Evolutionary conservation across 345 rosid genomes (phyloP).

Genomic region (Psidium friedrichsthalianum): DNA sequence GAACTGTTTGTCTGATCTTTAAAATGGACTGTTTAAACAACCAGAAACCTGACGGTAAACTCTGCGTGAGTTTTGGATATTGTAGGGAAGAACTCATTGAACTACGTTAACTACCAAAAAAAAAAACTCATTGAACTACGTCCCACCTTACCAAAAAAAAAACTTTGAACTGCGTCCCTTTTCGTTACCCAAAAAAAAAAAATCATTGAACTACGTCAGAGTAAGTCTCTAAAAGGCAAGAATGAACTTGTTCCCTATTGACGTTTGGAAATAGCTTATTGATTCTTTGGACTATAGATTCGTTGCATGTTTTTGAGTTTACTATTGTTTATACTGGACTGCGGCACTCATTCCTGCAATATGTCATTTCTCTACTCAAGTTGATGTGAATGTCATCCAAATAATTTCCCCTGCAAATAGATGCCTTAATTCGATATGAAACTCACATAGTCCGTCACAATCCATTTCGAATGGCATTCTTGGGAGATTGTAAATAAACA

Average conservation of each 20-base stretch:
- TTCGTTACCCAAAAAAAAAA: too few relatives aligned
- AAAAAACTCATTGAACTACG: too few relatives aligned
- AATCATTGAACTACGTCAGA: background rate
- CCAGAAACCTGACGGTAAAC: background rate
- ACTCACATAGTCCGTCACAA: background rate
- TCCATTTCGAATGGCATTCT: background rate
- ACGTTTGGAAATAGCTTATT: background rate
- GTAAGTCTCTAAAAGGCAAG: too few relatives aligned
- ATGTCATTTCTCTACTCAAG: background rate
- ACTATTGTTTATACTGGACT: background rate
- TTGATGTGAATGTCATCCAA: background rate
- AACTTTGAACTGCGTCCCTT: too few relatives aligned
- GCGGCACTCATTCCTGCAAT: background rate
- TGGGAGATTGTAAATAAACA: background rate
- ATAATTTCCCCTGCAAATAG: background rate
- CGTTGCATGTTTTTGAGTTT: background rate
- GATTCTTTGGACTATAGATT: background rate
- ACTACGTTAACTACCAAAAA: too few relatives aligned
- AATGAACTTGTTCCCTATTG: too few relatives aligned
- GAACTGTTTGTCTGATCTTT: background rate
- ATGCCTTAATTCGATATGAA: background rate
- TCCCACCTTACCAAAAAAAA: too few relatives aligned
- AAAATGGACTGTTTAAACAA: background rate
- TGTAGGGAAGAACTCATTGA: background rate
- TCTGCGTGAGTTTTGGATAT: background rate